Base-by-base conservation (phyloP, 202 grass and related monocot species). In the Thinopyrum obtusiflorum region DNA sequence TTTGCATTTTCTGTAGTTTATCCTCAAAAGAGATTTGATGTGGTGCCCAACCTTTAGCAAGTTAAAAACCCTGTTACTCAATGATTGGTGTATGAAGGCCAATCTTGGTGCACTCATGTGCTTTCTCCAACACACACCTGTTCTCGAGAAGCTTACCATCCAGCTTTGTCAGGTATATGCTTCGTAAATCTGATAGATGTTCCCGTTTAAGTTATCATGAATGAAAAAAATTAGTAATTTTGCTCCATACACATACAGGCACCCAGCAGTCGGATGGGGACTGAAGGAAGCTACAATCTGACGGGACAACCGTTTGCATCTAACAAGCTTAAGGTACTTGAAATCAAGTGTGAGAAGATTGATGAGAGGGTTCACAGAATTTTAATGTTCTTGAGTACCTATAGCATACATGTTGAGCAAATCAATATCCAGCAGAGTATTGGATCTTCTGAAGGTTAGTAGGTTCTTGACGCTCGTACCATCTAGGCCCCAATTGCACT, bases 61-160 rank as follows among this genome's bases (percentile, higher is more conserved):
- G 6, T 44, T 89, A 20, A 80, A 75, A 26, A 67, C 46, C 15
- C 67, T 84, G n/a, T 20, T 88, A 15, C 76, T 88, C 40, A 84
- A 61, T 12, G 82, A 89, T 68, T 89, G 87, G 87, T 80, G 82
- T 46, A 24, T 75, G 26, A 51, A 27, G 1, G 33, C 14, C 64
- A 82, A 84, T 44, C 9, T 84, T n/a, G 9, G 17, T 60, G 60
- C 33, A 11, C 18, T 88, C 18, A 26, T 84, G 9, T 74, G 60
- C 20, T 72, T 80, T 46, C 87, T 84, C 6, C 59, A 75, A 2
- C 25, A 75, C 15, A 23, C 63, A 25, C 87, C 87, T 14, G 33
- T 88, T 29, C 68, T 80, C n/a, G 81, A 84, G 65, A 88, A 79
- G 40, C 57, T 88, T 3, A 73, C 32, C 11, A 76, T 88, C 51